Conservation (phyloP, 2,329 filamentous ascomycete species). For the Trichoderma guizhouense region DNA sequence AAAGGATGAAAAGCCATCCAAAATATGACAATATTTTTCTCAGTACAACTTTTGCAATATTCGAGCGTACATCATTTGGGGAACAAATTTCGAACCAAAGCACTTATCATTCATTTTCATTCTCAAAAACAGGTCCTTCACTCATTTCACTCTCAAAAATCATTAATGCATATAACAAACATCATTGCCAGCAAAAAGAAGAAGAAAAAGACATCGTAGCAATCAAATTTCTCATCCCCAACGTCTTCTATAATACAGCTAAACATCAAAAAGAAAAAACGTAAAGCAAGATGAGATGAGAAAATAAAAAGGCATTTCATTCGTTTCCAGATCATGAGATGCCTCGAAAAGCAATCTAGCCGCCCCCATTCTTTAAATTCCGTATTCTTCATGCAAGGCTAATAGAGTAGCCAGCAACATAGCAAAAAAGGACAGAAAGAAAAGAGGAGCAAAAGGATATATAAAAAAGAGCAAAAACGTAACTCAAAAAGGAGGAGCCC, state of each 20-base stretch:
- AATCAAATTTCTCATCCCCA: background rate
- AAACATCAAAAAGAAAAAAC: conserved; percentile 11
- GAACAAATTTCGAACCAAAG: background rate
- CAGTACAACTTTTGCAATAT: background rate
- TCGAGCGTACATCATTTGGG: background rate
- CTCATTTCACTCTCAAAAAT: background rate
- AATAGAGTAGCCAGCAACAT: background rate
- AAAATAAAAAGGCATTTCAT: background rate
- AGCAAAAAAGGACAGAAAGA: background rate
- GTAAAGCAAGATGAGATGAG: background rate
- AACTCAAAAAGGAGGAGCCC: background rate
- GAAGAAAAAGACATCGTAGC: background rate
- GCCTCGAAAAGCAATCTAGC: conserved; percentile 1
- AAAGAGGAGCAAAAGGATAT: background rate
- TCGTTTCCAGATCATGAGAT: background rate
- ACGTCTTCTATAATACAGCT: conserved; percentile 21
- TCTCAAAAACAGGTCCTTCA: background rate
- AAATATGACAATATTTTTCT: background rate
- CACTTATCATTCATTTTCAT: background rate
- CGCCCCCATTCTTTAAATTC: background rate
- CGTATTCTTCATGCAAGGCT: background rate
- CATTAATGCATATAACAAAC: background rate
- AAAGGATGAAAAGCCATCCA: background rate
- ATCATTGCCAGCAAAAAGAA: background rate
- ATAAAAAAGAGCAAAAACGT: background rate